Evolutionary conservation across 345 rosid species (phyloP), one percentile per base, ranked within the genome.

Genomic region (Salix viminalis): DNA sequence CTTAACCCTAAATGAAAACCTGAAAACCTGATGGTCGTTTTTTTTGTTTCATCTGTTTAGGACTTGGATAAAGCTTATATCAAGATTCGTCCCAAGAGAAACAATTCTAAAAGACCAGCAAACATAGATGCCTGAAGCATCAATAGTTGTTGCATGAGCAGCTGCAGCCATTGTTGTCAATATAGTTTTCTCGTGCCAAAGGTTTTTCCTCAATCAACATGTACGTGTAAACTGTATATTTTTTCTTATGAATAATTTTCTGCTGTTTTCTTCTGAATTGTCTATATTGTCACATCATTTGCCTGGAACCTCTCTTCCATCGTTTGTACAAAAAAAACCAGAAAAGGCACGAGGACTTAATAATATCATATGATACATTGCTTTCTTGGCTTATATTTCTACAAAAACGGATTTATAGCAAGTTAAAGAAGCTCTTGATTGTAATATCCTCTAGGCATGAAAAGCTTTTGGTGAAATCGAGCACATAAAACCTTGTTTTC

Each of bases 61-160:
- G 90, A 89, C 67, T 79, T 90, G 61, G 83, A 71, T 44, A 87
- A 85, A 41, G 88, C 88, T 68, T 84, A 86, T 32, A 79, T 77
- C 71, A 90, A 90, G 84, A 81, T 87, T 70, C 89, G 88, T 9
- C 90, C 79, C 65, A 89, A 85, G 84, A 90, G 52, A 46, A 46
- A 86, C 73, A 90, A 90, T 84, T 87, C 92, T 34, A 89, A 89
- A 75, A 87, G 65, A 70, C 83, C 61, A 71, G 79, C 74, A 12
- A 56, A 70, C 60, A 44, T 46, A 30, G 72, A 14, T 61, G 71
- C 76, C 4, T 83, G 42, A 71, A 72, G 46, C 52, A 26, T 26
- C 50, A 70, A 68, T 19, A 48, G 39, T 12, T 12, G 58, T 23
- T n/a, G 11, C n/a, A 66, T 68, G 70, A 58, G 71, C 52, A 37